These are phyloP conservation scores for Suillus plorans DNA, from an alignment of 768 basidiomycete species.

Conservation along the genomic window DNA sequence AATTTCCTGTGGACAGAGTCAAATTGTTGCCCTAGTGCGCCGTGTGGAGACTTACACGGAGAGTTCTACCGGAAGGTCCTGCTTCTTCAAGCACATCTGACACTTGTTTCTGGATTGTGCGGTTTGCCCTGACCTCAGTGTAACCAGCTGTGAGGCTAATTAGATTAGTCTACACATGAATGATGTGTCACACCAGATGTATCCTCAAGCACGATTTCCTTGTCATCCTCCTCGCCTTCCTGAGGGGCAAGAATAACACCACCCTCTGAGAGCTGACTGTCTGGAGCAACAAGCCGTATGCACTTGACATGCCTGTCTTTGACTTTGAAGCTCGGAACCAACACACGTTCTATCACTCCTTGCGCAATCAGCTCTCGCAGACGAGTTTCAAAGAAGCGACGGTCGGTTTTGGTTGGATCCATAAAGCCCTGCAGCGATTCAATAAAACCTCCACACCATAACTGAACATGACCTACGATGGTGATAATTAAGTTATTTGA, in stretches of 20 bases:
- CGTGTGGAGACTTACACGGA: slow-evolving; percentile 48
- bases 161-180: neutral
- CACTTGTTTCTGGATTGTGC: slow-evolving; percentile 78
- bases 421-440: slow-evolving; percentile 59
- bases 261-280: slow-evolving; percentile 34
- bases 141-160: slow-evolving; percentile 27
- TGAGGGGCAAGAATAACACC: slow-evolving; percentile 34
- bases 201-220: slow-evolving; percentile 31
- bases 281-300: slow-evolving; percentile 59
- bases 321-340: slow-evolving; percentile 60
- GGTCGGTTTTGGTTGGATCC: slow-evolving; percentile 72
- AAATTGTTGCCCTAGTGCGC: neutral
- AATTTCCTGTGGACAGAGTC: slow-evolving; percentile 50
- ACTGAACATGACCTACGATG: slow-evolving; percentile 50
- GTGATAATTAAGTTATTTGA: slow-evolving; percentile 76
- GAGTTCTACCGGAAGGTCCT: slow-evolving; percentile 66
- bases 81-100: slow-evolving; percentile 70
- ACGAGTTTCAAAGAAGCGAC: slow-evolving; percentile 79
- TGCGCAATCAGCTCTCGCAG: slow-evolving; percentile 72
- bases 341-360: slow-evolving; percentile 72
- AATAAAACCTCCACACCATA: neutral
- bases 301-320: slow-evolving; percentile 54
- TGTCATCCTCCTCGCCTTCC: slow-evolving; percentile 43
- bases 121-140: slow-evolving; percentile 52
- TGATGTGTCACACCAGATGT: slow-evolving; percentile 28